Base-by-base conservation (phyloP, 352 stramenopile species). In the Thalassiosira hispida region DNA sequence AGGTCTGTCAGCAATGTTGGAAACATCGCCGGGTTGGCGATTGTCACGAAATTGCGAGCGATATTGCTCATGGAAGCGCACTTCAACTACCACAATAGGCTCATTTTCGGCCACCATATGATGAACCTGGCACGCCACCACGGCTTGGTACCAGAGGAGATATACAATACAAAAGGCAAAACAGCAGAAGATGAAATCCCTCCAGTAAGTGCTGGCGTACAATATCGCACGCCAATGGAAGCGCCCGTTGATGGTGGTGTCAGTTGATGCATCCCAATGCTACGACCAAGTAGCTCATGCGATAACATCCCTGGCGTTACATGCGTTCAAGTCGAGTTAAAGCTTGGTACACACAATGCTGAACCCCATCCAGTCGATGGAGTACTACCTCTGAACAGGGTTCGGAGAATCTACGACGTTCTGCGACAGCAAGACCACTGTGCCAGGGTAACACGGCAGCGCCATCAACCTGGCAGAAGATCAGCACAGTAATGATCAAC, bases 41-140 rank as follows among this genome's bases (percentile, higher is more conserved):
- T 75, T 1, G 63, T 83, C 0, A 72, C 38, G 14, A 83, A 79
- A 42, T 44, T 83, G 11, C 49, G 75, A 18, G 62, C 68, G 0
- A 83, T 83, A 12, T 42, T 83, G 0, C 68, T 83, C 1, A 67
- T 83, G 51, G 75, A 83, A 60, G 75, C 75, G 1, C 68, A 83
- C 60, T 59, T 72, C 14, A 83, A 83, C 33, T 59, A 69, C 3
- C 22, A 55, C 22, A 83, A 75, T 25, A 83, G 75, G 42, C 14
- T 66, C 0, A 71, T 83, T 35, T 78, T 74, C 22, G 75, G 67
- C 0, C 33, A 29, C 0, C 38, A 68, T 0, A 79, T 79, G 68
- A 42, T 83, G 18, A 29, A 74, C 0, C 20, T 56, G 0, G 65
- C 65, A 49, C 53, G 46, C 0, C 16, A 12, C 0, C 22, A 74